Conservation (phyloP, 2,329 filamentous ascomycete genomes). For the Cucurbitaria berberidis region DNA sequence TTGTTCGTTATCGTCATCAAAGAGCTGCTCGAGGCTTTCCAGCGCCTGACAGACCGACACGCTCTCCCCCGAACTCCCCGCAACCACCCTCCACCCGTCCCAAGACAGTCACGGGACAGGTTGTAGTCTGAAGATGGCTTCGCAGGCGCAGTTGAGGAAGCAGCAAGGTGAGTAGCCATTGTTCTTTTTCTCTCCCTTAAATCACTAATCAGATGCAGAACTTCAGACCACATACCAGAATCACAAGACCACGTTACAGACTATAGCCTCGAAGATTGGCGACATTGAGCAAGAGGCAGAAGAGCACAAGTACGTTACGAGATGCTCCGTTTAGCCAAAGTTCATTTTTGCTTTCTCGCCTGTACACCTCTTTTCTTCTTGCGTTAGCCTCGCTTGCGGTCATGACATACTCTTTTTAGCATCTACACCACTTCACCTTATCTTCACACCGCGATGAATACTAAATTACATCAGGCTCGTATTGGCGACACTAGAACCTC, state of each 20-base stretch:
- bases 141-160: conserved; percentile 67
- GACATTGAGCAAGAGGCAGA: conserved; percentile 97
- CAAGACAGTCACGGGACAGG: not conserved
- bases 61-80: conserved; percentile 30
- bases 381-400: conserved; percentile 15
- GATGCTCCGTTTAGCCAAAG: conserved; percentile 1
- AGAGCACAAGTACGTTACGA: conserved; percentile 84
- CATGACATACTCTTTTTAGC: conserved; percentile 3
- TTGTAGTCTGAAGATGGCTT: conserved; percentile 50
- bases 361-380: conserved; percentile 27
- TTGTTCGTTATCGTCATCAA: not conserved
- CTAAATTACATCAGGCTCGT: conserved; percentile 71
- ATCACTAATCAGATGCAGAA: conserved; percentile 58
- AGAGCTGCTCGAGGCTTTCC: not conserved
- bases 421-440: conserved; percentile 28
- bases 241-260: conserved; percentile 80
- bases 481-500: conserved; percentile 84
- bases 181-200: not conserved
- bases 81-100: conserved; percentile 9
- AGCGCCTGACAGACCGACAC: not conserved
- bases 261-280: conserved; percentile 93
- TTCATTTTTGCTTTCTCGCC: conserved; percentile 10
- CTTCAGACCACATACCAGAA: conserved; percentile 80
- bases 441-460: conserved; percentile 1
- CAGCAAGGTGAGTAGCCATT: conserved; percentile 69